Evolutionary conservation across 371 early-diverging fungal species (phyloP), one percentile per base, ranked within the genome.

Genomic region (Lichtheimia ramosa): DNA sequence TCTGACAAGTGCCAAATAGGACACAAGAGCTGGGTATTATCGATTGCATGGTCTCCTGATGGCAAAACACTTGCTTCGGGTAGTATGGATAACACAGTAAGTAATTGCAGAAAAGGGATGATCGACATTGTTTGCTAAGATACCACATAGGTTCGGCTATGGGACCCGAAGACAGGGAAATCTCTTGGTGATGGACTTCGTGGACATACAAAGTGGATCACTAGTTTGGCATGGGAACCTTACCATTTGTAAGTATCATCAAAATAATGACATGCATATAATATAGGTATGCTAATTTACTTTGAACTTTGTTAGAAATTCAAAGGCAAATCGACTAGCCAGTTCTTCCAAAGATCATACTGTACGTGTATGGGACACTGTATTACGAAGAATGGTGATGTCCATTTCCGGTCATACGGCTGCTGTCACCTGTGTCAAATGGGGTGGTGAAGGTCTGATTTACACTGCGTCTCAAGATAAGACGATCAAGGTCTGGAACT

Each of bases 261-360:
- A 7, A 13, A 46, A 10, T n/a, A 18, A 14, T 21, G 39, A 24
- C 5, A 48, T n/a, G 48, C 16, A 48, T 52, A 3, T n/a, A 6
- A 52, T 27, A 52, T 14, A 23, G 6, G 8, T 1, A n/a, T 25
- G 21, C 27, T 24, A 52, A 52, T 8, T 16, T 14, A 3, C 21
- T 10, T 23, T 18, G 5, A 52, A 52, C 25, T 39, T n/a, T 40
- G 18, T 6, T 43, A 81, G 82, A 57, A 90, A 92, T 62, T 74
- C 89, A 10, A 79, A 84, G 42, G 89, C 87, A 66, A 89, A 86
- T 66, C 85, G 93, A 40, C 74, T 98, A 48, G 99, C 95, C 12
- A 90, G 92, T 51, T 90, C 94, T 5, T 96, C 98, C 13, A 92
- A 95, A 70, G 99, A 99, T 73, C 89, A 89, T 51, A 98, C 99